Conservation (phyloP, 75 land plant species). For the Cunninghamia lanceolata region DNA sequence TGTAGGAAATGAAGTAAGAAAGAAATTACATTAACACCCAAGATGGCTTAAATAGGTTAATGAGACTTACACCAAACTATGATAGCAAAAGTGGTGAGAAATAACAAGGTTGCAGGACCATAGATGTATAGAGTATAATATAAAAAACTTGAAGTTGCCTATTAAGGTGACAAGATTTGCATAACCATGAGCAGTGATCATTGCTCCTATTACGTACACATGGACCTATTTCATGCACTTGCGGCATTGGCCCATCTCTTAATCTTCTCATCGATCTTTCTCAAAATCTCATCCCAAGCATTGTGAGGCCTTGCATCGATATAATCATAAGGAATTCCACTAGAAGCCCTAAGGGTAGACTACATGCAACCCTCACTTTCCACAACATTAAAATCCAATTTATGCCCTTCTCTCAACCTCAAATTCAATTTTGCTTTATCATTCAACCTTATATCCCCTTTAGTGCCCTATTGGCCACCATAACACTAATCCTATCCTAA, state of each 20-base stretch:
- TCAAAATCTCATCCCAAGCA: constrained; percentile 89
- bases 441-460: background rate
- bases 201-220: background rate
- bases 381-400: constrained; percentile 70
- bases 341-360: constrained; percentile 67
- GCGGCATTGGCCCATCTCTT: constrained; percentile 30
- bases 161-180: no score
- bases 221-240: constrained; percentile 4
- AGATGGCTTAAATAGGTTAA: no score
- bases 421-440: constrained; percentile 6
- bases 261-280: constrained; percentile 56
- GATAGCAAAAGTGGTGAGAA: no score
- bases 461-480: background rate
- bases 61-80: no score
- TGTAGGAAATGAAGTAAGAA: no score
- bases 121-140: no score
- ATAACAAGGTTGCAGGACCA: no score
- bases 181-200: background rate
- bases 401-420: constrained; percentile 12
- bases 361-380: constrained; percentile 67
- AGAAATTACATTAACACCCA: no score
- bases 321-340: constrained; percentile 84
- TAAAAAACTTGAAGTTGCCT: no score
- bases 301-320: constrained; percentile 65
- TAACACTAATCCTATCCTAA: background rate